These are phyloP conservation scores for Escovopsis sp. DNA, from an alignment of 2,329 filamentous ascomycete genomes.

Conservation along the genomic window DNA sequence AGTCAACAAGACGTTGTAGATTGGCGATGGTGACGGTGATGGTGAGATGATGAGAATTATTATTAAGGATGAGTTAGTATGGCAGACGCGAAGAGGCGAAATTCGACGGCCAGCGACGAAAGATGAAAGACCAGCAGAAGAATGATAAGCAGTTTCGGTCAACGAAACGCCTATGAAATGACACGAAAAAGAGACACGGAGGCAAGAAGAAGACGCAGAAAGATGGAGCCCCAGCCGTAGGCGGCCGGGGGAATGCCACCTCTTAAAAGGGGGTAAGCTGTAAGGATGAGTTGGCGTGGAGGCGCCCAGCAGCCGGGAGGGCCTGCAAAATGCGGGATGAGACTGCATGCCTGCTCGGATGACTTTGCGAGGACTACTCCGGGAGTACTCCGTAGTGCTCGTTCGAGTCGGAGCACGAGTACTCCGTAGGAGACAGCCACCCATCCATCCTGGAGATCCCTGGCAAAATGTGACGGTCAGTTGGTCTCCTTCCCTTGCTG, in stretches of 20 bases:
- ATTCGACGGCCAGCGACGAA: slow-evolving; percentile 23
- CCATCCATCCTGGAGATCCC: no score
- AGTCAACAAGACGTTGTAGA: no score
- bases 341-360: neutral
- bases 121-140: slow-evolving; percentile 17
- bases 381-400: no score
- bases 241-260: slow-evolving; percentile 13
- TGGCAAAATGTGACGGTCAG: no score
- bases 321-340: slow-evolving; percentile 5
- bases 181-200: slow-evolving; percentile 12
- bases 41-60: slow-evolving; percentile 8
- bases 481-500: no score
- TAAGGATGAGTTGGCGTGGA: slow-evolving; percentile 5
- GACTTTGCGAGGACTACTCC: no score
- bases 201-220: slow-evolving; percentile 17
- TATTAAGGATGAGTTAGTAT: neutral
- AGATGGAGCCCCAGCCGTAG: slow-evolving; percentile 11
- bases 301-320: slow-evolving; percentile 13
- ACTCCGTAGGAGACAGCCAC: no score
- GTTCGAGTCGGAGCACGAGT: no score
- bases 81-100: slow-evolving; percentile 1
- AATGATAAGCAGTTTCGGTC: slow-evolving; percentile 23
- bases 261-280: slow-evolving; percentile 13
- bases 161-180: slow-evolving; percentile 24
- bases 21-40: no score